Percentiles rank a stretch among this genome's conserved stretches.
phyloP scores from a whole-genome alignment of 2,329 filamentous ascomycete genomes.

The Xylaria sp. region DNA sequence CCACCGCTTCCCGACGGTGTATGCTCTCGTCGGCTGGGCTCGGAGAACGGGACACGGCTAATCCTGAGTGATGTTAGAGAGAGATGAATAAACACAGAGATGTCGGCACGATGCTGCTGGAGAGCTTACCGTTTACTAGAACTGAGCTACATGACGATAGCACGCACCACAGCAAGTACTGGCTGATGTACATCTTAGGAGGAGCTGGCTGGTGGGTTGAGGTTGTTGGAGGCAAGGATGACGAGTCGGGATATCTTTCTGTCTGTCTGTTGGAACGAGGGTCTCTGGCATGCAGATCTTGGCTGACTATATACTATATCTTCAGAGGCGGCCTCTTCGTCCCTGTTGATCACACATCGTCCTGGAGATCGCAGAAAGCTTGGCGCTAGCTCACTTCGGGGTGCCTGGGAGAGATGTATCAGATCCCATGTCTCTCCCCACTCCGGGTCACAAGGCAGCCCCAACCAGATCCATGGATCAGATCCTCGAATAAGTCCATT shows the following conservation, averaged over 20 bases:
- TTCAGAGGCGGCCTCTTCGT: background rate
- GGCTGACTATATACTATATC: background rate
- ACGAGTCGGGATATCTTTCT: too few relatives aligned
- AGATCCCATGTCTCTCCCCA: conserved; percentile 14
- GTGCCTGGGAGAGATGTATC: background rate
- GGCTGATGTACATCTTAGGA: conserved; percentile 13
- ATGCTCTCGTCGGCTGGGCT: background rate
- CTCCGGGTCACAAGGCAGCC: background rate
- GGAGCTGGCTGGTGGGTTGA: background rate
- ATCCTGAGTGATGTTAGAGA: conserved; percentile 14
- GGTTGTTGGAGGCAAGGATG: background rate
- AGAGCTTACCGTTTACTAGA: conserved; percentile 14
- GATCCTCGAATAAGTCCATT: background rate
- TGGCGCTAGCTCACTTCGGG: background rate
- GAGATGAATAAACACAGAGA: too few relatives aligned
- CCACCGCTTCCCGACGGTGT: background rate
- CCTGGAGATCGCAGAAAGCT: background rate
- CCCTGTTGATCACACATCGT: background rate
- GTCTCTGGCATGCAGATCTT: background rate
- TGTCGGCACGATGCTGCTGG: background rate
- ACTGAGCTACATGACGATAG: conserved; percentile 18
- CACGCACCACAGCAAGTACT: conserved; percentile 15
- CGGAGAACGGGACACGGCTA: conserved; percentile 2
- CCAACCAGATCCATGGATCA: too few relatives aligned
- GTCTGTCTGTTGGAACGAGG: background rate